Conservation (phyloP, 306 rosid genomes). For the Coriaria nepalensis region DNA sequence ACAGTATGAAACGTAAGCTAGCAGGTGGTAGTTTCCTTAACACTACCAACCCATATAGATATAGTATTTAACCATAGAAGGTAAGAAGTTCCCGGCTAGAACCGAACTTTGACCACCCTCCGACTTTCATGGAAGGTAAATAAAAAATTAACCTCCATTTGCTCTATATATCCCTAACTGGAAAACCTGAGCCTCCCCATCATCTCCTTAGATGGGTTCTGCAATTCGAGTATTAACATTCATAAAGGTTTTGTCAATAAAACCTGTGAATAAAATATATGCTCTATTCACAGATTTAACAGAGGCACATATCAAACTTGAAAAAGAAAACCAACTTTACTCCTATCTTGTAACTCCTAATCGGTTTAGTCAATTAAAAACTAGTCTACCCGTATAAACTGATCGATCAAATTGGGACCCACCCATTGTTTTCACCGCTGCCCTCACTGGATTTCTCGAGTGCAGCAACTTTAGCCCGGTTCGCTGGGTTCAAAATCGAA, state of each 20-base stretch:
- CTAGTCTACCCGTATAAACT: slow-evolving; percentile 64
- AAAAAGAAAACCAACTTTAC: slow-evolving; percentile 31
- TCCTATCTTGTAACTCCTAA: slow-evolving; percentile 41
- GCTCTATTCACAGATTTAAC: slow-evolving; percentile 82
- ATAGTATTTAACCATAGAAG: slow-evolving; percentile 14
- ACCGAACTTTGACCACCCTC: slow-evolving; percentile 41
- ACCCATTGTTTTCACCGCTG: slow-evolving; percentile 28
- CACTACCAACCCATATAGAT: slow-evolving; percentile 21
- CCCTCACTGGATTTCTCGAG: slow-evolving; percentile 53
- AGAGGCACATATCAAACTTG: slow-evolving; percentile 53
- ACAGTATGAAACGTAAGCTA: slow-evolving; percentile 30
- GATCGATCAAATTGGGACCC: slow-evolving; percentile 42
- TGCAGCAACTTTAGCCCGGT: slow-evolving; percentile 64
- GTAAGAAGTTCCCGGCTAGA: slow-evolving; percentile 30
- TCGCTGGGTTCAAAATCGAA: slow-evolving; percentile 24
- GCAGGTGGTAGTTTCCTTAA: slow-evolving; percentile 33
- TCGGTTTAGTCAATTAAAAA: slow-evolving; percentile 46
- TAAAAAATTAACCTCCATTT: slow-evolving; percentile 60
- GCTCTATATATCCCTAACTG: slow-evolving; percentile 60
- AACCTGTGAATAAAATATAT: slow-evolving; percentile 63
- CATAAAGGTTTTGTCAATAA: slow-evolving; percentile 32
- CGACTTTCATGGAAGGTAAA: slow-evolving; percentile 51
- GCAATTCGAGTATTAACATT: slow-evolving; percentile 63
- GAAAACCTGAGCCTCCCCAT: slow-evolving; percentile 69
- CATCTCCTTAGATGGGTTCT: slow-evolving; percentile 80